Conservation (phyloP, 768 basidiomycete species). For the Pulveroboletus sp. region DNA sequence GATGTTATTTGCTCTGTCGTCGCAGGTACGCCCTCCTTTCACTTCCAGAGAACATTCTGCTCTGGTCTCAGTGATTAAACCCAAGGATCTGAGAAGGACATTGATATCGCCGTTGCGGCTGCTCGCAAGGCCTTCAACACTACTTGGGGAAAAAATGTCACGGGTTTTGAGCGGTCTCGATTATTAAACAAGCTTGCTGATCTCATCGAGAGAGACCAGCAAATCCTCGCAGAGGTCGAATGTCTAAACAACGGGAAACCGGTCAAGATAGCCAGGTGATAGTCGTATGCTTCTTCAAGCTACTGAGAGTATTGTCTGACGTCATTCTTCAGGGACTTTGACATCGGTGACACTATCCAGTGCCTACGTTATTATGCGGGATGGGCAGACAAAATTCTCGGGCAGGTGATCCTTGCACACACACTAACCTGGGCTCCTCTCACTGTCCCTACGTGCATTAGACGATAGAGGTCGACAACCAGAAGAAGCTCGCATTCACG, state of each 20-base stretch:
- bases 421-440: not conserved
- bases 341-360: slow-evolving; percentile 72
- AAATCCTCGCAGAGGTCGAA: slow-evolving; percentile 82
- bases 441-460: slow-evolving; percentile 25
- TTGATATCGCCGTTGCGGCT: slow-evolving; percentile 78
- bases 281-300: slow-evolving; percentile 32
- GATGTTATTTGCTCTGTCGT: slow-evolving; percentile 64
- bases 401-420: slow-evolving; percentile 52
- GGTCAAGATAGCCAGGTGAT: slow-evolving; percentile 51
- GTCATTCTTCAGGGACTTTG: slow-evolving; percentile 53
- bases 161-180: slow-evolving; percentile 76
- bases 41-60: not conserved
- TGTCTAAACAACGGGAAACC: slow-evolving; percentile 90
- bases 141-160: slow-evolving; percentile 85
- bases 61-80: not conserved
- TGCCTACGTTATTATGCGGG: slow-evolving; percentile 91
- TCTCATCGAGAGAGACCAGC: slow-evolving; percentile 79
- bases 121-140: slow-evolving; percentile 80
- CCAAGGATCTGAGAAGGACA: slow-evolving; percentile 65
- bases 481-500: slow-evolving; percentile 79
- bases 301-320: slow-evolving; percentile 1
- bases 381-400: slow-evolving; percentile 91
- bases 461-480: slow-evolving; percentile 78
- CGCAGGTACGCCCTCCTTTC: slow-evolving; percentile 39
- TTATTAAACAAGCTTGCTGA: slow-evolving; percentile 84